These are phyloP conservation scores for Favolaschia claudopus DNA, from an alignment of 768 basidiomycete species.

Conservation along the genomic window DNA sequence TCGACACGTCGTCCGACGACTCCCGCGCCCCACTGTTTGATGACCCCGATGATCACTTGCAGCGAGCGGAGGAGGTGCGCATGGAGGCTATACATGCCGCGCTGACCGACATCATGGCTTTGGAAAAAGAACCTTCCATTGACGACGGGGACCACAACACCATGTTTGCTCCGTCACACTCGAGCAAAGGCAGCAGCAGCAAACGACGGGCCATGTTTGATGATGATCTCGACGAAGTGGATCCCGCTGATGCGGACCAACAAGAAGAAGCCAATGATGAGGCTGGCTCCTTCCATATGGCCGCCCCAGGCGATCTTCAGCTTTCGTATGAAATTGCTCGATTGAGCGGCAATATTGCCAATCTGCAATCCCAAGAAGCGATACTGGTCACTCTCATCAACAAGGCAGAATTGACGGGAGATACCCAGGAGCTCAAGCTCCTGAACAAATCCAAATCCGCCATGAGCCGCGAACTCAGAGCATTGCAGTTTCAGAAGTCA, in stretches of 20 bases:
- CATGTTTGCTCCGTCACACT: slow-evolving; percentile 17
- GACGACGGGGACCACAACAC: slow-evolving; percentile 20
- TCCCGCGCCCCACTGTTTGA: slow-evolving; percentile 81
- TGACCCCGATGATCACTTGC: slow-evolving; percentile 76
- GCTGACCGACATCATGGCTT: slow-evolving; percentile 92
- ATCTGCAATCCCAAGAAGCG: slow-evolving; percentile 79
- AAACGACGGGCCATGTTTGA: slow-evolving; percentile 46
- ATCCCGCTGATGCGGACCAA: slow-evolving; percentile 52
- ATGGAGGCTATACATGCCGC: slow-evolving; percentile 98
- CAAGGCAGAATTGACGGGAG: slow-evolving; percentile 94
- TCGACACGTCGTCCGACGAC: slow-evolving; percentile 58
- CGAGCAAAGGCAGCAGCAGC: slow-evolving; percentile 7
- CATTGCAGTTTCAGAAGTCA: slow-evolving; percentile 86
- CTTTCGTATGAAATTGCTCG: slow-evolving; percentile 87
- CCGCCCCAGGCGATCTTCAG: slow-evolving; percentile 90
- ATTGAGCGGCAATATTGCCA: slow-evolving; percentile 75
- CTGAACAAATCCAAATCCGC: slow-evolving; percentile 84
- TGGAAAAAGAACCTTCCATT: slow-evolving; percentile 63
- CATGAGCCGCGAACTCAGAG: slow-evolving; percentile 82
- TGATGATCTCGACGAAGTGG: slow-evolving; percentile 56
- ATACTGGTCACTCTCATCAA: slow-evolving; percentile 90
- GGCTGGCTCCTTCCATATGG: slow-evolving; percentile 70
- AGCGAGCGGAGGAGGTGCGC: slow-evolving; percentile 77
- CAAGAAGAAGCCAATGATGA: slow-evolving; percentile 52
- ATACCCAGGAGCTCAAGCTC: slow-evolving; percentile 83